These are phyloP conservation scores for Pleurotus tuber-regium DNA, from an alignment of 768 basidiomycete species.

Conservation along the genomic window DNA sequence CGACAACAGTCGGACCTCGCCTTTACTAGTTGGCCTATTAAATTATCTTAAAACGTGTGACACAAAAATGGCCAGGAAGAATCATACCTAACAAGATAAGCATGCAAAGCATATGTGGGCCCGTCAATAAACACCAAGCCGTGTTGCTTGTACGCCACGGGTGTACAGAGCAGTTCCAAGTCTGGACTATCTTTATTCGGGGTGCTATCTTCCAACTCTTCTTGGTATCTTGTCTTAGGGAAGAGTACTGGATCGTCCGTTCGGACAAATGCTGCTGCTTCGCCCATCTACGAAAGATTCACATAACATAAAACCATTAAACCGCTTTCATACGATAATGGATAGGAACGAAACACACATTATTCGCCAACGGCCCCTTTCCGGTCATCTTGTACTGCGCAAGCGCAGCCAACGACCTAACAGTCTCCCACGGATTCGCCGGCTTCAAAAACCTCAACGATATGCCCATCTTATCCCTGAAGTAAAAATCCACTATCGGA, in stretches of 20 bases:
- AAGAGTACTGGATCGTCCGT: conserved; percentile 52
- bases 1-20: conserved; percentile 37
- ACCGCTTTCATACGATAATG: too few species aligned
- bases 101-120: conserved; percentile 40
- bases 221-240: conserved; percentile 31
- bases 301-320: too few species aligned
- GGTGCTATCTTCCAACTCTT: conserved; percentile 40
- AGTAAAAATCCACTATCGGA: conserved; percentile 49
- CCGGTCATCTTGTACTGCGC: conserved; percentile 41
- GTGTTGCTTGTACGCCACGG: conserved; percentile 40
- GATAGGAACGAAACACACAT: conserved; percentile 36
- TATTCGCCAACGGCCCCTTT: conserved; percentile 51
- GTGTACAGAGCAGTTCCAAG: conserved; percentile 43
- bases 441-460: conserved; percentile 43
- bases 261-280: conserved; percentile 59
- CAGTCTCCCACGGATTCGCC: conserved; percentile 20
- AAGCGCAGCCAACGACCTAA: conserved; percentile 29
- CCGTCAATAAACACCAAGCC: conserved; percentile 11
- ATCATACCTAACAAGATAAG: conserved; percentile 38
- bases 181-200: conserved; percentile 46
- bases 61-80: background rate
- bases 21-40: conserved; percentile 40
- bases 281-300: conserved; percentile 42
- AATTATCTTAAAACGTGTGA: background rate
- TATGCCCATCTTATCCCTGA: conserved; percentile 47